Base-by-base conservation (phyloP, 164 flowering plant species). In the Brasenia schreberi region DNA sequence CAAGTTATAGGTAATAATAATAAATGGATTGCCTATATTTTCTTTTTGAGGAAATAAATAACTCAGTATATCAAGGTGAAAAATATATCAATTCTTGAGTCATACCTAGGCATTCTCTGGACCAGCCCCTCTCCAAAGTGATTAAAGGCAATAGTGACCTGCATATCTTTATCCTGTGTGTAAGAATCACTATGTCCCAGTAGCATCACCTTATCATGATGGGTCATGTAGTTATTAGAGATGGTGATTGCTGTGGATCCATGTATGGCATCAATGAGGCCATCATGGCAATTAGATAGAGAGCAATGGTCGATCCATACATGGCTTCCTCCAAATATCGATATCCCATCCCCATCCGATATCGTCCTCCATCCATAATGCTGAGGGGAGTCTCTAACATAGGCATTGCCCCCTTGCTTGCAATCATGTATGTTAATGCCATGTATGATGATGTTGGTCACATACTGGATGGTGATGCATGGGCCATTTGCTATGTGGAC, bases 401-500 rank as follows among this genome's bases (percentile, higher is more conserved):
- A 76, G 67, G 92, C 75, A 63, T 89, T 89, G 70, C 96, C 96
- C 7, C 88, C 89, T 68, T 75, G 84, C 82, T 82, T 89, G 67
- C 96, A 89, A 62, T 89, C 96, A 68, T 89, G 96, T 17, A 89
- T 83, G 69, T 86, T 63, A 0, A 89, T 71, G 0, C 96, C 96
- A 70, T 89, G 96, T 10, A 89, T 82, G 23, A 89, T 89, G 7
- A 89, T 83, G 72, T 89, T 87, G 6, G 88, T 86, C 68, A 89
- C 96, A 62, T 44, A 89, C 62, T 89, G 96, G 39, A 87, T 70
- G 3, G 96, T 89, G 14, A 89, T 87, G 77, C 96, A 89, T 2
- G 89, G 86, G 1, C 93, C 93, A n/a, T 89, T 89, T 0, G 96
- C 88, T 59, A 89, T 87, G 77, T 90, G 94, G 0, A 90, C 96